Evolutionary conservation across 2,329 filamentous ascomycete species (phyloP).

Genomic region (Biscogniauxia mediterranea): DNA sequence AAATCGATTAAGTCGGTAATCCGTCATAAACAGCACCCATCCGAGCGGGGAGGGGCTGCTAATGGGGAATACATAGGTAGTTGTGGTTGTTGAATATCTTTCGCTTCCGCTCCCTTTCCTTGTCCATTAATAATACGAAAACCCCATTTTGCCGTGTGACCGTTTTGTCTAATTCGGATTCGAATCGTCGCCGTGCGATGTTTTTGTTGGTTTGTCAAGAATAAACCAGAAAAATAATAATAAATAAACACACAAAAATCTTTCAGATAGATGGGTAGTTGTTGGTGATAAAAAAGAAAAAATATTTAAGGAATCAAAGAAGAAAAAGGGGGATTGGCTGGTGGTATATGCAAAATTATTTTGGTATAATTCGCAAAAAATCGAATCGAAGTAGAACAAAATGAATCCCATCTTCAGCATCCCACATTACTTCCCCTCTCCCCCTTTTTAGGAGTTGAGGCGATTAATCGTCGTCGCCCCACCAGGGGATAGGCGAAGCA

Average conservation of each 20-base stretch:
- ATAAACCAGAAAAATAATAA: background rate
- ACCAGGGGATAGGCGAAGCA: slow-evolving; percentile 34
- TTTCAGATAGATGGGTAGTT: no score
- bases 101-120: background rate
- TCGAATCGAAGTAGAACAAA: no score
- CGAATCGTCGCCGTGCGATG: background rate
- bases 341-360: no score
- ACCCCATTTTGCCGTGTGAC: background rate
- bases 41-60: background rate
- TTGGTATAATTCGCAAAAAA: no score
- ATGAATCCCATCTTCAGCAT: no score
- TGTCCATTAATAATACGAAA: background rate
- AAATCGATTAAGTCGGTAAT: background rate
- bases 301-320: no score
- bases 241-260: background rate
- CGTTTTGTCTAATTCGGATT: background rate
- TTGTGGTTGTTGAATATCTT: no score
- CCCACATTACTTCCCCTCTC: no score
- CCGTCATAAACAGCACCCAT: background rate
- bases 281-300: background rate
- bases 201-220: background rate
- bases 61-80: background rate
- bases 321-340: no score
- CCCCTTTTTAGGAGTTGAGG: slow-evolving; percentile 17
- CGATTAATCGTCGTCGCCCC: slow-evolving; percentile 42